A percentile compares a stretch with the other conserved stretches of the same genome.
phyloP scores from a whole-genome alignment of 345 rosid genomes.

The Chamaenerion angustifolium region DNA sequence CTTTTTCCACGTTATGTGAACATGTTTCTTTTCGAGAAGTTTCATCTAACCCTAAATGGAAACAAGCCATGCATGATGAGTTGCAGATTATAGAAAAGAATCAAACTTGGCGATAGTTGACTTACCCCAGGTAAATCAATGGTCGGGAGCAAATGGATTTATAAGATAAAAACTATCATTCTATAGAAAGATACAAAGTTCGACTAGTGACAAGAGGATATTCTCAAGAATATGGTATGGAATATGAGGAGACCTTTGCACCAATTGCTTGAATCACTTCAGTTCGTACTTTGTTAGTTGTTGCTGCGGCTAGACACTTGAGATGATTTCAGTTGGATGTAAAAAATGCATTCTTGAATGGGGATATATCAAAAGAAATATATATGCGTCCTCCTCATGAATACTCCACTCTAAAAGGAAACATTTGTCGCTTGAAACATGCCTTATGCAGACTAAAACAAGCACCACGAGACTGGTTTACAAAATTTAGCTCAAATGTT shows the following conservation, averaged over 20 bases:
- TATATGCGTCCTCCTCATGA: too few relatives aligned
- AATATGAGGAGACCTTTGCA: conserved; percentile 1
- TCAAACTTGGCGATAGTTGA: neutral
- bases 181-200: conserved; percentile 3
- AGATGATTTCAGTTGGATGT: conserved; percentile 3
- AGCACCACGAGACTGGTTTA: too few relatives aligned
- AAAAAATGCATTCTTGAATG: conserved; percentile 5
- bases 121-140: neutral
- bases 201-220: neutral
- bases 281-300: neutral
- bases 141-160: conserved; percentile 1
- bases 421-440: conserved; percentile 4
- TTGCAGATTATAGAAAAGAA: neutral
- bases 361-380: too few relatives aligned
- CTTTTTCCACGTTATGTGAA: neutral
- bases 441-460: too few relatives aligned
- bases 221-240: neutral
- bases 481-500: too few relatives aligned
- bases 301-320: neutral
- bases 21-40: neutral
- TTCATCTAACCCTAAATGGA: neutral
- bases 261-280: neutral
- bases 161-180: conserved; percentile 1
- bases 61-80: neutral
- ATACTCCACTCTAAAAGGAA: neutral